A percentile compares a stretch with the other conserved stretches of the same genome.
These are phyloP conservation scores for Fusarium sp. DNA, from an alignment of 2,329 filamentous ascomycete species.

Conservation along the genomic window DNA sequence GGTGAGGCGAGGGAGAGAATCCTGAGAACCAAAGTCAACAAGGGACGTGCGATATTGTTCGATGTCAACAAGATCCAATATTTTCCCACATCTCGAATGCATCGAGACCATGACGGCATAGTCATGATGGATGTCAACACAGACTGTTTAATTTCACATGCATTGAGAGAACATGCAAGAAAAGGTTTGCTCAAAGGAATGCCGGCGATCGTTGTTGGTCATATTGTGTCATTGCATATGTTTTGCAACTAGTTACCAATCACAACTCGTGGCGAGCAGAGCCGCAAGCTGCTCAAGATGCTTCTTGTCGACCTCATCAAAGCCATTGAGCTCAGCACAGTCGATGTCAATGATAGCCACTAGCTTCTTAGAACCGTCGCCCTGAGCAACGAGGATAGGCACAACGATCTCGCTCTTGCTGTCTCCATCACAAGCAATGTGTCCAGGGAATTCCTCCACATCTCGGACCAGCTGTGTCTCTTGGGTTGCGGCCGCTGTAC, in stretches of 20 bases:
- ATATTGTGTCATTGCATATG: slow-evolving; percentile 2
- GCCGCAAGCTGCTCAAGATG: slow-evolving; percentile 74
- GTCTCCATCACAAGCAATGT: slow-evolving; percentile 83
- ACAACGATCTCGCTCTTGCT: slow-evolving; percentile 86
- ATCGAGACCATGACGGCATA: slow-evolving; percentile 7
- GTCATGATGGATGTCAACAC: not conserved
- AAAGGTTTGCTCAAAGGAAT: not conserved
- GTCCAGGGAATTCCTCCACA: slow-evolving; percentile 79
- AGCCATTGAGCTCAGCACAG: slow-evolving; percentile 74
- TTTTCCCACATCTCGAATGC: not conserved
- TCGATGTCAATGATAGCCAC: slow-evolving; percentile 85
- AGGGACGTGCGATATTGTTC: slow-evolving; percentile 4
- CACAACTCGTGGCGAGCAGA: slow-evolving; percentile 69
- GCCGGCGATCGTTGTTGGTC: not conserved
- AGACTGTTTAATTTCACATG: not conserved
- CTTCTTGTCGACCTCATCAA: slow-evolving; percentile 73
- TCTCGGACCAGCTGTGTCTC: slow-evolving; percentile 75
- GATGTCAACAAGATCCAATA: slow-evolving; percentile 8
- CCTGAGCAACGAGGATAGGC: slow-evolving; percentile 65
- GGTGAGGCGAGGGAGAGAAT: not conserved
- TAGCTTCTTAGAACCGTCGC: slow-evolving; percentile 56
- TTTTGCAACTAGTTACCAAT: slow-evolving; percentile 63
- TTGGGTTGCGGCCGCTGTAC: slow-evolving; percentile 69
- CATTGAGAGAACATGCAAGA: not conserved
- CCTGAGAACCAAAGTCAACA: not conserved